phyloP scores from a whole-genome alignment of 2,329 filamentous ascomycete genomes.

The Ceratocystiopsis brevicomis region DNA sequence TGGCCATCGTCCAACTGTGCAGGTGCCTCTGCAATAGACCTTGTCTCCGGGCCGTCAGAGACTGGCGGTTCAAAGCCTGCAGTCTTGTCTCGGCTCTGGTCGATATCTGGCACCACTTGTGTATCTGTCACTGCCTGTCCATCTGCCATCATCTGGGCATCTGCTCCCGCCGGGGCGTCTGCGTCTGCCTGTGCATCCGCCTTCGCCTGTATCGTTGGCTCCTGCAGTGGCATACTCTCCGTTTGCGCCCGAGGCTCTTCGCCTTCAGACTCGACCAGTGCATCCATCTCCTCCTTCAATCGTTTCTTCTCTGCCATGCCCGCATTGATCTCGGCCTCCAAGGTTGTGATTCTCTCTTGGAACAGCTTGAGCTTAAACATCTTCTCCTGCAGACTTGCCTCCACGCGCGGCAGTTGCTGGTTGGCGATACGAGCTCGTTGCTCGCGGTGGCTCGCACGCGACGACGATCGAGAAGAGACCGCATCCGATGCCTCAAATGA shows the following conservation, averaged over 20 bases:
- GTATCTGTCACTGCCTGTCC: no score
- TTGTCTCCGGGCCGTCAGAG: no score
- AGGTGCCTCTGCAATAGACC: no score
- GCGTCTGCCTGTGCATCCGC: no score
- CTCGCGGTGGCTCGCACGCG: conserved; percentile 6
- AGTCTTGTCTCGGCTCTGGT: no score
- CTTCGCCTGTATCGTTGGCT: no score
- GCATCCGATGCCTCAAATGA: not conserved
- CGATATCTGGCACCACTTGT: no score
- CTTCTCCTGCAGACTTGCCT: conserved; percentile 23
- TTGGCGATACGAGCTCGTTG: conserved; percentile 19
- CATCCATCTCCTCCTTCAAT: conserved; percentile 15
- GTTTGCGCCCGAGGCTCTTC: conserved; percentile 1
- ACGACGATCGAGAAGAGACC: not conserved
- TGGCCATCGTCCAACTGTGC: no score
- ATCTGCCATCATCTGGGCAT: no score
- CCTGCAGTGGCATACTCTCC: no score
- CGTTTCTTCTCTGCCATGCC: conserved; percentile 16
- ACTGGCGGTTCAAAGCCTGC: no score
- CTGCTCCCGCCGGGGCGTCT: no score
- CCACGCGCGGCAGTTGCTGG: conserved; percentile 20
- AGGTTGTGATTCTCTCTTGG: conserved; percentile 25
- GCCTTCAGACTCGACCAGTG: conserved; percentile 19
- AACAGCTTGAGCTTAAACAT: conserved; percentile 27
- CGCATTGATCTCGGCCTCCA: conserved; percentile 27